Conservation (phyloP, 176 grass and related monocot genomes). For the Musa acuminata region DNA sequence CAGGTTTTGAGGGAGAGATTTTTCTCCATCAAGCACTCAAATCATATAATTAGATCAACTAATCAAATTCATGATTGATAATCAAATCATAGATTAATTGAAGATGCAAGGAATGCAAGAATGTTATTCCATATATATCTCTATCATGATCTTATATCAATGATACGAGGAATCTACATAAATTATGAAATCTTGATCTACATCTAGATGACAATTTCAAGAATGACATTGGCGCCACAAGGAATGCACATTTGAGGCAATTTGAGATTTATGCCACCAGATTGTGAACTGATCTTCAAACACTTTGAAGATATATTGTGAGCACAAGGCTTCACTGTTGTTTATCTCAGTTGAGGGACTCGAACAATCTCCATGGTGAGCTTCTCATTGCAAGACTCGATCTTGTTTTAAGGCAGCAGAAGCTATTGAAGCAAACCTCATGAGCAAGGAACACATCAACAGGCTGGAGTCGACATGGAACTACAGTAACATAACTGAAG, state of each 20-base stretch:
- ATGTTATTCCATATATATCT: no score
- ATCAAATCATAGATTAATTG: no score
- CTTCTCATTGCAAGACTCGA: conserved; percentile 13
- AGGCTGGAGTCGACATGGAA: conserved; percentile 3
- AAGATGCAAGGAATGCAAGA: no score
- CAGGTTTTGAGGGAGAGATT: no score
- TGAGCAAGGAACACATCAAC: conserved; percentile 8
- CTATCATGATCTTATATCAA: no score
- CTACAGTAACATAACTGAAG: background rate
- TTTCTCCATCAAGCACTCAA: no score
- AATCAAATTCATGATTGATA: no score
- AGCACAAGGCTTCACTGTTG: background rate
- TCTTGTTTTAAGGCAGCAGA: conserved; percentile 3
- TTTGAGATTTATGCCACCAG: conserved; percentile 14
- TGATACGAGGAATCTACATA: conserved; percentile 15
- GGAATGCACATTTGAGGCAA: background rate
- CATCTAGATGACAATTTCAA: conserved; percentile 6
- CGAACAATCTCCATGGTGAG: conserved; percentile 15
- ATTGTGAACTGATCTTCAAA: conserved; percentile 11
- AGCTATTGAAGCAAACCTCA: background rate
- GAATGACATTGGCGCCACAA: conserved; percentile 3
- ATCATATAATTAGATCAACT: no score
- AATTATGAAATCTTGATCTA: conserved; percentile 13
- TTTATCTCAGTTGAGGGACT: conserved; percentile 15
- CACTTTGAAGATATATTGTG: conserved; percentile 11